Evolutionary conservation across 768 basidiomycete species (phyloP).

Genomic region (Panaeolus cyanescens): DNA sequence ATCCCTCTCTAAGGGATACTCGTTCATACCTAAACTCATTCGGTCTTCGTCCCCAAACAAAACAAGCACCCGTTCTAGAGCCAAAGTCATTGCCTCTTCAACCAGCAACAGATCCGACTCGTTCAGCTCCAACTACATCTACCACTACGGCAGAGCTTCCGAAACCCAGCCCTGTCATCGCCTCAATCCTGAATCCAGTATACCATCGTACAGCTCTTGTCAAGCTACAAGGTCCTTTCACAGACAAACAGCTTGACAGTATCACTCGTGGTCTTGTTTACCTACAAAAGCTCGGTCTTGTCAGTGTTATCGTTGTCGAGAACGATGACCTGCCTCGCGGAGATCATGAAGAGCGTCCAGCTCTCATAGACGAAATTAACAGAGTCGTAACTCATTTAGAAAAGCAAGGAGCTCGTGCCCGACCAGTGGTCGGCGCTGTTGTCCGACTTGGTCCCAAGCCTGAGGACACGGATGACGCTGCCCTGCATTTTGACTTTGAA

Average conservation of each 20-base stretch:
- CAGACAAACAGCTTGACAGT: constrained; percentile 89
- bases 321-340: constrained; percentile 75
- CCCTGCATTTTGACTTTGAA: constrained; percentile 31
- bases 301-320: constrained; percentile 94
- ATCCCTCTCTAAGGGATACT: constrained; percentile 89
- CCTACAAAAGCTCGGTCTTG: constrained; percentile 92
- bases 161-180: constrained; percentile 57
- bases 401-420: constrained; percentile 80
- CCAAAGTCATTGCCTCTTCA: constrained; percentile 23
- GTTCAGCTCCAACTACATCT: constrained; percentile 28
- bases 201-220: constrained; percentile 89
- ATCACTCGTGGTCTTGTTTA: constrained; percentile 93
- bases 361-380: constrained; percentile 79
- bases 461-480: constrained; percentile 30
- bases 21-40: constrained; percentile 92
- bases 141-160: constrained; percentile 30
- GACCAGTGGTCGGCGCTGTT: constrained; percentile 86
- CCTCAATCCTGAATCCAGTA: constrained; percentile 84
- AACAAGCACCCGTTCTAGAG: constrained; percentile 28
- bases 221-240: constrained; percentile 96
- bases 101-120: constrained; percentile 27
- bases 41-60: constrained; percentile 58
- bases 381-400: constrained; percentile 83
- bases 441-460: constrained; percentile 84
- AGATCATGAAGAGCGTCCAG: constrained; percentile 66